Evolutionary conservation across 2,329 filamentous ascomycete genomes (phyloP).

Genomic region (Incumbomyces delicatus): DNA sequence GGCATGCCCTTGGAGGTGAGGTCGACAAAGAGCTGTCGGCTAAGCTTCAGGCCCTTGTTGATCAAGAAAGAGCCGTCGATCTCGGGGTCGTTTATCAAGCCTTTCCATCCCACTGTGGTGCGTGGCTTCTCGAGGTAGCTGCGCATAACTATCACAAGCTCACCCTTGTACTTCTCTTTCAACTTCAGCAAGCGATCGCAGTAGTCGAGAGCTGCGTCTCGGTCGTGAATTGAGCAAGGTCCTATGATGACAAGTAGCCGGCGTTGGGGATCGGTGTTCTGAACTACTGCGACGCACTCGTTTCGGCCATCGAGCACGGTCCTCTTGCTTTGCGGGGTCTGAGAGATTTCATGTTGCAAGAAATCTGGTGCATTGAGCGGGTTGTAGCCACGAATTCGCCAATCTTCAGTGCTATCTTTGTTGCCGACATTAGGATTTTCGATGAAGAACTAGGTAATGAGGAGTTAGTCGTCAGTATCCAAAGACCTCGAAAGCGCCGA

Average conservation of each 20-base stretch:
- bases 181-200: constrained; percentile 66
- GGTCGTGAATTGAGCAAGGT: constrained; percentile 96
- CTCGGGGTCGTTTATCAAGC: constrained; percentile 96
- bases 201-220: constrained; percentile 78
- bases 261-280: constrained; percentile 54
- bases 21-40: constrained; percentile 87
- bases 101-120: constrained; percentile 98
- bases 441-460: constrained; percentile 54
- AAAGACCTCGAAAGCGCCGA: no score
- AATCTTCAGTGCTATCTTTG: constrained; percentile 64
- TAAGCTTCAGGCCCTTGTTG: constrained; percentile 92
- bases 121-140: constrained; percentile 98
- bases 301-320: constrained; percentile 36
- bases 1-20: constrained; percentile 81
- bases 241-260: constrained; percentile 89
- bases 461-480: background rate
- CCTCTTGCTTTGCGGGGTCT: constrained; percentile 32
- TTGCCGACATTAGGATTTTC: constrained; percentile 72
- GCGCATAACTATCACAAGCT: constrained; percentile 91
- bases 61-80: constrained; percentile 97
- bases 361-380: constrained; percentile 82
- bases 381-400: constrained; percentile 85
- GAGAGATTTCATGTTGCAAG: constrained; percentile 73
- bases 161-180: constrained; percentile 67
- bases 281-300: constrained; percentile 64